Conservation (phyloP, 768 basidiomycete species). For the Ephemerocybe angulata region DNA sequence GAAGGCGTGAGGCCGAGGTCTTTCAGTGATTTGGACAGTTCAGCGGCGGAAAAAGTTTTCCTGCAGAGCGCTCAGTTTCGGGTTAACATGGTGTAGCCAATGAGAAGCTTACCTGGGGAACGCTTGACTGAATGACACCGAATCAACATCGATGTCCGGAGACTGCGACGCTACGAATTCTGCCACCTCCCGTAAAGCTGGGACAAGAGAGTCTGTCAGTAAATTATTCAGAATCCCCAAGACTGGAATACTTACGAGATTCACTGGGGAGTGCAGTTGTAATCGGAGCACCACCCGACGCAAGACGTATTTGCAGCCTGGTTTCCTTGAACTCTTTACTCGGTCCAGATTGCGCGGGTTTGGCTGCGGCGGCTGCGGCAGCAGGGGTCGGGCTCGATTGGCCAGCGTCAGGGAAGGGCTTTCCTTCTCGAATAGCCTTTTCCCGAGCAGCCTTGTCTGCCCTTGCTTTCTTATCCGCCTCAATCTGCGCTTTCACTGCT, state of each 20-base stretch:
- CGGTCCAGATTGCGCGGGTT: conserved; percentile 28
- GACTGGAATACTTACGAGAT: conserved; percentile 48
- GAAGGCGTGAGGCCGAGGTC: conserved; percentile 90
- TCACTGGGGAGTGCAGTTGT: conserved; percentile 80
- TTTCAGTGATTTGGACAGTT: conserved; percentile 76
- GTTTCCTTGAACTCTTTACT: conserved; percentile 85
- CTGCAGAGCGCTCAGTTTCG: conserved; percentile 32
- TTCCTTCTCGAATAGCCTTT: conserved; percentile 87
- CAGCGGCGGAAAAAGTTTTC: conserved; percentile 69
- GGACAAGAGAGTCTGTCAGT: background rate
- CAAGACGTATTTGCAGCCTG: conserved; percentile 83
- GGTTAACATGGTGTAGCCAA: background rate
- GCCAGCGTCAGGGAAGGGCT: conserved; percentile 26
- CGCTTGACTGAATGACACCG: conserved; percentile 70
- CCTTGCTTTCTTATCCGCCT: conserved; percentile 75
- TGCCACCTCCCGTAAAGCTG: conserved; percentile 82
- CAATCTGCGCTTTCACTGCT: conserved; percentile 90
- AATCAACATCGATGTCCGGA: conserved; percentile 67
- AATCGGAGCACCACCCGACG: conserved; percentile 75
- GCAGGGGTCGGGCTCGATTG: conserved; percentile 30
- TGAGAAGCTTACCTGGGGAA: conserved; percentile 67
- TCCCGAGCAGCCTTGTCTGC: conserved; percentile 87
- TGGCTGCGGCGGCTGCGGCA: conserved; percentile 31
- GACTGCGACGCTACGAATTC: conserved; percentile 82
- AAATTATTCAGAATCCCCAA: background rate